phyloP scores from a whole-genome alignment of 495 filamentous ascomycete species.

The Hyaloscypha variabilis region DNA sequence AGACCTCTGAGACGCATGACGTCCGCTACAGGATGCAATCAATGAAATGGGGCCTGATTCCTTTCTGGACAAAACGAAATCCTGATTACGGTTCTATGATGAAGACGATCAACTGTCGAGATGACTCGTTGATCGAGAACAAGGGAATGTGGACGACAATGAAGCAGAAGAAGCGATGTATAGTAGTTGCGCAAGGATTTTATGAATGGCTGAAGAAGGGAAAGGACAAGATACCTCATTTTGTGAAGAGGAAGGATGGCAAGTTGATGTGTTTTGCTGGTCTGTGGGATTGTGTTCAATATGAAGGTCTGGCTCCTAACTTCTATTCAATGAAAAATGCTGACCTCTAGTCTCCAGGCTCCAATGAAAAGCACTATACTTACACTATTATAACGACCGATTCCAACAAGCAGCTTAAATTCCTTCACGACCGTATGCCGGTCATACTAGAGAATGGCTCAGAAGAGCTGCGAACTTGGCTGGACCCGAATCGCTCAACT shows the following conservation, averaged over 20 bases:
- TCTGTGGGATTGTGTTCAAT: slow-evolving; percentile 85
- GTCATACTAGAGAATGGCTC: slow-evolving; percentile 82
- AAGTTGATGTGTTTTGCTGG: slow-evolving; percentile 88
- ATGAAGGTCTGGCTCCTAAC: slow-evolving; percentile 59
- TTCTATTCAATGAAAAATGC: slow-evolving; percentile 11
- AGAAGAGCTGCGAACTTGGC: slow-evolving; percentile 73
- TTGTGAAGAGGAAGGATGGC: slow-evolving; percentile 77
- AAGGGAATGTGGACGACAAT: slow-evolving; percentile 90
- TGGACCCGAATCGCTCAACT: slow-evolving; percentile 68
- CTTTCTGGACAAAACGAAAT: slow-evolving; percentile 87
- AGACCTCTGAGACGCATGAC: slow-evolving; percentile 24
- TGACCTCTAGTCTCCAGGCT: slow-evolving; percentile 69
- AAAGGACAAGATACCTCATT: slow-evolving; percentile 84
- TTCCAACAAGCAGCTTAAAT: slow-evolving; percentile 75
- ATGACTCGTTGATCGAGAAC: slow-evolving; percentile 77
- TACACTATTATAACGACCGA: slow-evolving; percentile 93
- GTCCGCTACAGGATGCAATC: slow-evolving; percentile 80
- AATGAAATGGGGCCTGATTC: slow-evolving; percentile 92
- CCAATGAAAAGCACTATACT: slow-evolving; percentile 72
- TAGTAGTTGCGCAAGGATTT: slow-evolving; percentile 88
- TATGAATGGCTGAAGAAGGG: slow-evolving; percentile 95
- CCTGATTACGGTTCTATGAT: slow-evolving; percentile 74
- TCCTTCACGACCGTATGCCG: slow-evolving; percentile 94
- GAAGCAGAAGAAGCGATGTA: slow-evolving; percentile 85
- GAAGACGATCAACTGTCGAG: slow-evolving; percentile 94